Conservation (phyloP, 2,329 filamentous ascomycete species). For the Lachnellula arida region DNA sequence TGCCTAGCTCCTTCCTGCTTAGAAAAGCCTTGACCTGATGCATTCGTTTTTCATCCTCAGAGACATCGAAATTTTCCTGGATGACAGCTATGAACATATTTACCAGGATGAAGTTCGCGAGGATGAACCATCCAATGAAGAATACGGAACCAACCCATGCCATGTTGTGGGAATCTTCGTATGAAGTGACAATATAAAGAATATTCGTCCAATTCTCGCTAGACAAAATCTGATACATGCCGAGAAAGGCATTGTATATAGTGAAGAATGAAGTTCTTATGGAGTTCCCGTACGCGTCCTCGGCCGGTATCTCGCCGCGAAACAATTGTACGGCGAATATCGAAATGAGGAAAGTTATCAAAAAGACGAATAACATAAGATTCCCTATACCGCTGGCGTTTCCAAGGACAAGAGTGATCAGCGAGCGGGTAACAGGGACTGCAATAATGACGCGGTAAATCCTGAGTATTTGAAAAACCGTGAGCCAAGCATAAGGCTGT, state of each 20-base stretch:
- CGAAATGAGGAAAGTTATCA: constrained; percentile 88
- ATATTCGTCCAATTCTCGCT: constrained; percentile 94
- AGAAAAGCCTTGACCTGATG: constrained; percentile 95
- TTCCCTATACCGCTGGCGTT: constrained; percentile 92
- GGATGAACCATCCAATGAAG: constrained; percentile 90
- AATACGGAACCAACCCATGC: constrained; percentile 91
- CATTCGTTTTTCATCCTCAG: constrained; percentile 94
- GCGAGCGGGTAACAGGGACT: constrained; percentile 77
- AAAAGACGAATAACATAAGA: constrained; percentile 91
- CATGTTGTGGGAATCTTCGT: constrained; percentile 61
- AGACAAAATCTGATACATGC: constrained; percentile 95
- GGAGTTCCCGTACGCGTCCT: constrained; percentile 56
- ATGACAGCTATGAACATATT: constrained; percentile 99
- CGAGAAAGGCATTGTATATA: constrained; percentile 93
- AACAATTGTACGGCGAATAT: constrained; percentile 94
- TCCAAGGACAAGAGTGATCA: constrained; percentile 83
- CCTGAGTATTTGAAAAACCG: constrained; percentile 87
- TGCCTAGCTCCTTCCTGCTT: constrained; percentile 80
- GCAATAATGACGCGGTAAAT: constrained; percentile 89
- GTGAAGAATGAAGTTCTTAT: constrained; percentile 76
- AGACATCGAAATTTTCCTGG: constrained; percentile 98
- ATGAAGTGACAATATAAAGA: constrained; percentile 74
- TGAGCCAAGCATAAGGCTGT: constrained; percentile 78
- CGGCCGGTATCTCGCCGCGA: constrained; percentile 70
- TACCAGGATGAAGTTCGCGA: constrained; percentile 90